Conservation (phyloP, 305 asterid genomes). For the Fraxinus angustifolia region DNA sequence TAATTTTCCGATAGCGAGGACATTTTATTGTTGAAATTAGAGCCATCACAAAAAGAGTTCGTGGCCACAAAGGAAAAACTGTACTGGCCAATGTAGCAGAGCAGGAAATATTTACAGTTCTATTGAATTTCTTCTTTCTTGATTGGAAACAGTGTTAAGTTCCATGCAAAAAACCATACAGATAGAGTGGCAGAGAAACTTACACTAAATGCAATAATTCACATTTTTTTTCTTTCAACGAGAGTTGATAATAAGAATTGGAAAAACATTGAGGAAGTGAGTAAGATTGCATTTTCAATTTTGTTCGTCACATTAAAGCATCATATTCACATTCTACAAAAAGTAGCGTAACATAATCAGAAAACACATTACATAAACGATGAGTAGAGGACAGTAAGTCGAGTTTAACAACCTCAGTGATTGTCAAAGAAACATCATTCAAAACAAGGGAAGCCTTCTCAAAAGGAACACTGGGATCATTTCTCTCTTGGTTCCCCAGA, state of each 20-base stretch:
- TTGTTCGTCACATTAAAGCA: constrained; percentile 18
- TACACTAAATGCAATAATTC: neutral
- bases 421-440: constrained; percentile 74
- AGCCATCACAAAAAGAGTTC: neutral
- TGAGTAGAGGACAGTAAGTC: constrained; percentile 13
- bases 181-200: constrained; percentile 10
- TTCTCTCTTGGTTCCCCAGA: constrained; percentile 86
- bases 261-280: constrained; percentile 6
- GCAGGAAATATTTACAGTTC: neutral
- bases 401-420: constrained; percentile 67
- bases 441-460: constrained; percentile 85
- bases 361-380: constrained; percentile 9
- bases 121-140: neutral
- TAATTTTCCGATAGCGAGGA: neutral
- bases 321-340: constrained; percentile 13
- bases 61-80: neutral
- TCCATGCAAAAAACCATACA: constrained; percentile 15
- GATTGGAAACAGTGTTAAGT: neutral
- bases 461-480: constrained; percentile 72
- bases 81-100: neutral
- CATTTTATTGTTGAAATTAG: neutral
- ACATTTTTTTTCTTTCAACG: neutral
- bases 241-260: constrained; percentile 4
- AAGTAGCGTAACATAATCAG: constrained; percentile 9
- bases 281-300: constrained; percentile 11